A percentile compares a stretch with the other conserved stretches of the same genome.
Evolutionary conservation across 2,329 filamentous ascomycete species (phyloP).

Genomic region (Ophiostoma perfectum): DNA sequence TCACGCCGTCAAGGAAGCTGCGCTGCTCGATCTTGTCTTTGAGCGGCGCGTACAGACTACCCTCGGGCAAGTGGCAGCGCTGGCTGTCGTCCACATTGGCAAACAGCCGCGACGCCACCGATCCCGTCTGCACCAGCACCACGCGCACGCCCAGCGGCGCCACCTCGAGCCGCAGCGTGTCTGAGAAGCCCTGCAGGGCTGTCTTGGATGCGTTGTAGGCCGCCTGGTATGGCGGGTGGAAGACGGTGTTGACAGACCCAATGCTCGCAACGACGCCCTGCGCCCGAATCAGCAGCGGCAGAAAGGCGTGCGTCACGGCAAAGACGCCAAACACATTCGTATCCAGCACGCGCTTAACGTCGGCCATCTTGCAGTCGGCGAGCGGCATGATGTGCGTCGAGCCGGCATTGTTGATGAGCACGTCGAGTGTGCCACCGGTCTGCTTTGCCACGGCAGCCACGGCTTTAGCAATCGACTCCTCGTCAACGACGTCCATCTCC

Average conservation of each 20-base stretch:
- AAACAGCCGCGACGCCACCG: slow-evolving; percentile 31
- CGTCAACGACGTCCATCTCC: slow-evolving; percentile 32
- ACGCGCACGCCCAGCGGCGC: slow-evolving; percentile 33
- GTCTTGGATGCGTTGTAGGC: slow-evolving; percentile 34
- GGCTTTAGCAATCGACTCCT: slow-evolving; percentile 21
- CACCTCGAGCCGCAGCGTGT: slow-evolving; percentile 32
- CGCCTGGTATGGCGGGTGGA: slow-evolving; percentile 31
- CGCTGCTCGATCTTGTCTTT: slow-evolving; percentile 29
- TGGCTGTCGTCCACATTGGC: slow-evolving; percentile 29
- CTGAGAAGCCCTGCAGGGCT: slow-evolving; percentile 28
- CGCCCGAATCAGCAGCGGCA: slow-evolving; percentile 31
- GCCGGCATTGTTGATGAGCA: slow-evolving; percentile 29
- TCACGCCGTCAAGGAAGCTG: slow-evolving; percentile 29
- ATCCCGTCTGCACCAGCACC: slow-evolving; percentile 32
- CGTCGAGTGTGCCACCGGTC: slow-evolving; percentile 22
- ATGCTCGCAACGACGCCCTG: slow-evolving; percentile 29
- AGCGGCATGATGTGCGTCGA: slow-evolving; percentile 25
- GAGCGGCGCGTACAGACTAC: slow-evolving; percentile 30
- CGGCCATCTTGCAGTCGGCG: slow-evolving; percentile 24
- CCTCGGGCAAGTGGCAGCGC: slow-evolving; percentile 29
- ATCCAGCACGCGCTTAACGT: slow-evolving; percentile 25
- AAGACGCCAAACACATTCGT: slow-evolving; percentile 32
- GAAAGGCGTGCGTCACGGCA: slow-evolving; percentile 33
- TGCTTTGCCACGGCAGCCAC: neutral
- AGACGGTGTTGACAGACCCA: slow-evolving; percentile 32